Base-by-base conservation (phyloP, 2,329 filamentous ascomycete genomes). In the Hansfordia pulvinata region DNA sequence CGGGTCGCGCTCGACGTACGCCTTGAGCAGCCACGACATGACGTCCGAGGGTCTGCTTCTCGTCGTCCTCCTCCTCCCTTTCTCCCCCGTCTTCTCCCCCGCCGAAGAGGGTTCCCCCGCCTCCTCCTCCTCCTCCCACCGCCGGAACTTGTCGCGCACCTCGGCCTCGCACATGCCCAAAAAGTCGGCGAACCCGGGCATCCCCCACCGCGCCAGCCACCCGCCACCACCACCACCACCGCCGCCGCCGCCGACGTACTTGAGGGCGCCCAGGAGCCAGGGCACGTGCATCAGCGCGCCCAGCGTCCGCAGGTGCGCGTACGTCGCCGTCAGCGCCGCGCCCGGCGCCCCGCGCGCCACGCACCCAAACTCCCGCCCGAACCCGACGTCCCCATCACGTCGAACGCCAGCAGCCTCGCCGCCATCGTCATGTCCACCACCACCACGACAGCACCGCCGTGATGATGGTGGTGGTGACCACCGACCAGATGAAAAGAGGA, bases 381-480 rank as follows among this genome's bases (percentile, higher is more conserved):
- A 25, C 0, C 20, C 29, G 6, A 31, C 19, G 4, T 28, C 17
- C 29, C 29, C 29, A 31, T 28, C n/a, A 31, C 18, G 15, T 31
- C 29, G n/a, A 24, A 31, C 8, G 29, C 21, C 11, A 23, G 21
- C n/a, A 23, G 26, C n/a, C 10, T 19, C 11, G 20, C 17, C 20
- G 20, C 22, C 6, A 16, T 16, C 5, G 29, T 24, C 7, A 20
- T 17, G 20, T 30, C 13, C 14, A 27, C 13, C 20, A 11, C 11
- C 11, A 12, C 11, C 20, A 12, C 7, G 20, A 6, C 10, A 12
- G n/a, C 7, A 4, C 10, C 5, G 13, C 12, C 21, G 6, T 8
- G 8, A 10, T 6, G 21, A 23, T 14, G 12, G 83, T 12, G 6
- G 21, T 7, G 10, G 26, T n/a, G 13, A 30, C n/a, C n/a, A n/a